Evolutionary conservation across 2,329 filamentous ascomycete species (phyloP), one percentile per base, ranked within the genome.

Genomic region (Claviceps quebecensis): DNA sequence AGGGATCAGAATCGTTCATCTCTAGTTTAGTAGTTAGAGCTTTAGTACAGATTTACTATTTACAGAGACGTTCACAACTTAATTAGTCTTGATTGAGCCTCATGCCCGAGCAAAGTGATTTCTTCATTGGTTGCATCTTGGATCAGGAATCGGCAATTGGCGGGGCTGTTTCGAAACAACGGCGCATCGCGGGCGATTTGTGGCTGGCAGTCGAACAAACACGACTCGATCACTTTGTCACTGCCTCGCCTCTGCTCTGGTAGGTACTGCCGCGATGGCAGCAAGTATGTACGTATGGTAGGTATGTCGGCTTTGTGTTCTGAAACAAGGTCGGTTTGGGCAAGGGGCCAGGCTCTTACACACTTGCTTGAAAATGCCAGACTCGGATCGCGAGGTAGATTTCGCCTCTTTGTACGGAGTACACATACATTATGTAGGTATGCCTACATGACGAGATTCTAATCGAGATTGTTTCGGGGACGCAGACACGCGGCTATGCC

Each of bases 391-490:
- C 38, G 17, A 23, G 23, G 47, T 23, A 22, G 39, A 22, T 17
- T 26, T 40, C 13, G 29, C 29, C 8, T 34, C 29, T 11, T 34
- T 11, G 9, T 11, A 29, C 26, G 23, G 23, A 26, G 23, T 8
- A 11, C 9, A 34, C 29, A 34, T 34, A 29, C 19, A 16, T 6
- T n/a, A n/a, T n/a, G n/a, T n/a, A n/a, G n/a, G n/a, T n/a, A n/a
- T n/a, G n/a, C 13, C 3, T 41, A 11, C 36, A 11, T 48, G 37
- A 26, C 47, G 47, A 37, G 36, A 34, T 49, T 23, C 39, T 22
- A 38, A 44, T 49, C 48, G 48, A 49, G 48, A 44, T 43, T 44
- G 48, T 49, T 49, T 49, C 39, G 44, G 48, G 23, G 13, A 37
- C 48, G 17, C 48, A 40, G 26, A 22, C 7, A 40, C 17, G 17